Evolutionary conservation across 179 eudicot species (phyloP), one percentile per base, ranked within the genome.

Genomic region (Beta lomatogona): DNA sequence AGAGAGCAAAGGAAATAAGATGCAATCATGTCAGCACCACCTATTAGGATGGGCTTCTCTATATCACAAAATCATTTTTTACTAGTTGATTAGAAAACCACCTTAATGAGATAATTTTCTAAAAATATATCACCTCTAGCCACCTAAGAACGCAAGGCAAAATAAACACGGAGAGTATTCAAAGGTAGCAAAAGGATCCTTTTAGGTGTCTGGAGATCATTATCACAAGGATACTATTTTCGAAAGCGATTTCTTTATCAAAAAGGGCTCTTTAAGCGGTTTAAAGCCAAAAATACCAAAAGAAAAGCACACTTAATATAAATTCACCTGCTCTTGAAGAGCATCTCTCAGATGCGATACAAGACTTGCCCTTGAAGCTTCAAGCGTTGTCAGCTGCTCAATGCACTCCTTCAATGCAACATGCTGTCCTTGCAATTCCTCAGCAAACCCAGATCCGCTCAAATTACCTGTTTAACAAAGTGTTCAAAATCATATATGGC

Each of bases 401-500:
- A 91, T 89, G 86, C 92, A 91, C 79, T 90, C 92, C 81, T 85
- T 94, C 85, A 95, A 86, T 41, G 89, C 83, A 68, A 88, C 84
- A 78, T 89, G 92, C 81, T 95, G 92, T 78, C 91, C 97, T 88
- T 91, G 91, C 65, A 92, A 86, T 86, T 95, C 95, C 86, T 92
- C 93, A 61, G 82, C 81, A 79, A 86, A 55, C 55, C 87, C 88
- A 81, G 90, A 60, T 22, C 88, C 88, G 75, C 81, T 82, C 9
- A 68, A 54, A 65, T 88, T 87, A 60, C 93, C 97, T 92, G 78
- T 79, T 76, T 50, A 76, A 58, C 8, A 79, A 68, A 60, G 31
- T 45, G 14, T 52, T 19, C 6, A 77, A 53, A 81, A 21, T 19
- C 28, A 31, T n/a, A 68, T 31, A 66, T 22, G 28, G 54, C 78